phyloP scores from a whole-genome alignment of 768 basidiomycete species.

The Mycena kentingensis region DNA sequence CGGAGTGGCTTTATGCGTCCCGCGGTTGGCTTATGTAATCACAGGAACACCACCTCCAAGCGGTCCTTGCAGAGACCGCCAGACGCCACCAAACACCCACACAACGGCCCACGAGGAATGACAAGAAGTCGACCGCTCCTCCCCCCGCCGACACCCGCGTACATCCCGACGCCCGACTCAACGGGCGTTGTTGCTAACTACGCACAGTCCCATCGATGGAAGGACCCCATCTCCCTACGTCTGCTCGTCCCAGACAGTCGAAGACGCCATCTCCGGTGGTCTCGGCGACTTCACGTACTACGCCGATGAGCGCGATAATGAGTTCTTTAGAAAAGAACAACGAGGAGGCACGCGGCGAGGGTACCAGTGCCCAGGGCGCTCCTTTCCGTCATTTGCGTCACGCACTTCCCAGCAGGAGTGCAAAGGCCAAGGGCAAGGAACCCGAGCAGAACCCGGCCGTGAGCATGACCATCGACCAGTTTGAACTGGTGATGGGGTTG shows the following conservation, averaged over 20 bases:
- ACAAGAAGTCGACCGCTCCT: slow-evolving; percentile 28
- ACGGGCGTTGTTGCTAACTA: slow-evolving; percentile 83
- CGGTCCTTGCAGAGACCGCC: slow-evolving; percentile 38
- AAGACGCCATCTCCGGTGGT: slow-evolving; percentile 64
- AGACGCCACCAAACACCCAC: slow-evolving; percentile 14
- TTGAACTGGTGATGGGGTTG: slow-evolving; percentile 93
- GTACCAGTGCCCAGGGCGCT: slow-evolving; percentile 76
- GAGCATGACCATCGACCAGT: slow-evolving; percentile 83
- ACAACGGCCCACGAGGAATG: slow-evolving; percentile 13
- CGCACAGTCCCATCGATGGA: slow-evolving; percentile 64
- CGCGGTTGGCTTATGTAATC: slow-evolving; percentile 50
- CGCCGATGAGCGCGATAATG: slow-evolving; percentile 97
- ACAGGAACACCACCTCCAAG: slow-evolving; percentile 59
- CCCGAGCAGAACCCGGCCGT: slow-evolving; percentile 65
- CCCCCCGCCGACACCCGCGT: slow-evolving; percentile 75
- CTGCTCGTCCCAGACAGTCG: slow-evolving; percentile 83
- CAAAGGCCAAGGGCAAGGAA: slow-evolving; percentile 84
- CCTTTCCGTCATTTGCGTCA: slow-evolving; percentile 48
- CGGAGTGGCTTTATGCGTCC: slow-evolving; percentile 51
- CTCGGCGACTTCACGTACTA: slow-evolving; percentile 83
- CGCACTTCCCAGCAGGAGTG: slow-evolving; percentile 33
- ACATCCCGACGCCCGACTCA: slow-evolving; percentile 94
- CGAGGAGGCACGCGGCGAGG: slow-evolving; percentile 82
- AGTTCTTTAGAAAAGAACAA: slow-evolving; percentile 95
- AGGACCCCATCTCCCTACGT: slow-evolving; percentile 78